Base-by-base conservation (phyloP, 192 early-diverging fungal species). In the Entomortierella chlamydospora region DNA sequence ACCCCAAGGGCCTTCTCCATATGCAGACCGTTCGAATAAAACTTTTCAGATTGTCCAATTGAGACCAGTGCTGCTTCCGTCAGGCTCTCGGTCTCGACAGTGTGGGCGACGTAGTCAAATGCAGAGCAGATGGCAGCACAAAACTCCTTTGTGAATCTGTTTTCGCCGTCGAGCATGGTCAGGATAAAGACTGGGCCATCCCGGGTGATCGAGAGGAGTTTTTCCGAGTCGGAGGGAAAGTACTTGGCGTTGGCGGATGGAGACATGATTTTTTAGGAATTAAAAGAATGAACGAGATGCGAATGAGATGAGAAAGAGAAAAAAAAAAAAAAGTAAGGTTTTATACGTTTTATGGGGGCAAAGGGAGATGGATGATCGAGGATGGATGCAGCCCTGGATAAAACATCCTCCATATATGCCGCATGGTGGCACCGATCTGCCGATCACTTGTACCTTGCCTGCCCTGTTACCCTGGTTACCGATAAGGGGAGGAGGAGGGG, bases 11-110 rank as follows among this genome's bases (percentile, higher is more conserved):
- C 83, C 61, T 86, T 73, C 31, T 65, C 64, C 2, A 90, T 62
- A 30, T 91, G 88, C 33, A 94, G 73, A 7, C 93, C 93, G 72
- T 93, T 94, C 51, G 87, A 89, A 59, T 85, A 94, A 79, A 94
- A 91, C 82, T 91, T 92, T 57, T 84, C 91, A 11, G 86, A 67
- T 83, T 49, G 53, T 41, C 91, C 89, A 4, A 83, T 84, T 6
- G 91, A 90, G 1, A 94, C 72, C 28, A 93, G 81, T 0, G 88
- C 90, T 1, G 88, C 88, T 28, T 85, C 90, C 6, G 30, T 31
- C 8, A 73, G 53, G 9, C 82, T 84, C 9, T 89, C 85, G 1
- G 59, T 50, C 25, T 70, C 64, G 12, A 85, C 64, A 11, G 86
- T 81, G 15, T 52, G 61, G 23, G 91, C 89, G 28, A 92, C 81